phyloP scores from a whole-genome alignment of 2,329 filamentous ascomycete genomes.

The Fusarium torulosum region DNA sequence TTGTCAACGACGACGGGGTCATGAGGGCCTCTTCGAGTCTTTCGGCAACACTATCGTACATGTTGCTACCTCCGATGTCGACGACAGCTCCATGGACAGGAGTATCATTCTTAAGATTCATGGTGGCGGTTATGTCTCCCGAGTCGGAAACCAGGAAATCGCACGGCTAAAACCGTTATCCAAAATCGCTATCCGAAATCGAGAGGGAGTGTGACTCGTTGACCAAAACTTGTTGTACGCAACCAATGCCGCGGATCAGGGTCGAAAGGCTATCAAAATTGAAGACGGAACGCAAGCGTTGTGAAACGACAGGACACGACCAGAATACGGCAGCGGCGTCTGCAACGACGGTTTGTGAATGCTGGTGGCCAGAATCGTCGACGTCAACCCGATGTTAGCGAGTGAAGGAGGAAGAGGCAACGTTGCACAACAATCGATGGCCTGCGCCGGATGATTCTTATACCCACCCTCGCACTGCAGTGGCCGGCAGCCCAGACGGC shows the following conservation, averaged over 20 bases:
- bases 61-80: conserved; percentile 56
- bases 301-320: conserved; percentile 16
- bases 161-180: conserved; percentile 10
- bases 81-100: conserved; percentile 52
- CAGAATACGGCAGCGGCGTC: background rate
- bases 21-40: conserved; percentile 48
- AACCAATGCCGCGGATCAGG: conserved; percentile 14
- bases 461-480: conserved; percentile 39
- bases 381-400: conserved; percentile 19
- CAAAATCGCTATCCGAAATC: conserved; percentile 4
- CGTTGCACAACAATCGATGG: conserved; percentile 21
- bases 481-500: background rate
- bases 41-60: conserved; percentile 49
- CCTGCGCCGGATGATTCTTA: conserved; percentile 44
- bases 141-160: background rate
- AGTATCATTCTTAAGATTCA: conserved; percentile 28
- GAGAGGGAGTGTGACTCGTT: conserved; percentile 13
- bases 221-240: conserved; percentile 14
- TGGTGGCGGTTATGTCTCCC: conserved; percentile 17
- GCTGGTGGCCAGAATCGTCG: background rate
- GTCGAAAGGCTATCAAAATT: conserved; percentile 6
- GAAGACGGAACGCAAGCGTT: conserved; percentile 1
- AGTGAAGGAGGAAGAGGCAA: conserved; percentile 28
- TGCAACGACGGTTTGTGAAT: conserved; percentile 7
- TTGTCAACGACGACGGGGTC: conserved; percentile 39